These are phyloP conservation scores for Zymoseptoria tritici DNA, from an alignment of 2,329 filamentous ascomycete genomes.

Conservation along the genomic window DNA sequence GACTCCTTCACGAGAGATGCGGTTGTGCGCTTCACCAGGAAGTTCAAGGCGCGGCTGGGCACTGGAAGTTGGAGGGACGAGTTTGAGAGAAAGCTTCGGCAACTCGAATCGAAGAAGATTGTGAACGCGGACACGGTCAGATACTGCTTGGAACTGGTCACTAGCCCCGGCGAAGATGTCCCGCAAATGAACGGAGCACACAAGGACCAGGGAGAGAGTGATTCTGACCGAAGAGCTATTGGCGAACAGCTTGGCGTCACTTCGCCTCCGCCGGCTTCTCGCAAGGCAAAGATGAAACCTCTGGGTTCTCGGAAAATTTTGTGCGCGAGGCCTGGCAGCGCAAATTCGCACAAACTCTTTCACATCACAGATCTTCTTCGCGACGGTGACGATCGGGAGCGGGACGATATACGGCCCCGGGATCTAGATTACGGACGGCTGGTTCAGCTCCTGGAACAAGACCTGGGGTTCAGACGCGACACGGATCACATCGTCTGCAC, in stretches of 20 bases:
- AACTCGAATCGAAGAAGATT: slow-evolving; percentile 18
- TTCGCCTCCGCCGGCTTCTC: neutral
- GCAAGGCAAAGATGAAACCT: neutral
- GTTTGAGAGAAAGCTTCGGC: slow-evolving; percentile 29
- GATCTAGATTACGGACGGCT: slow-evolving; percentile 12
- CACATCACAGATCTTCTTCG: slow-evolving; percentile 4
- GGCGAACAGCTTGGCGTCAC: slow-evolving; percentile 4
- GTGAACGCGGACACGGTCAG: slow-evolving; percentile 6
- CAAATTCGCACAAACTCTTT: neutral
- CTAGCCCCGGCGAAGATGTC: neutral
- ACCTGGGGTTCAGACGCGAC: slow-evolving; percentile 3
- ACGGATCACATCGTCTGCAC: slow-evolving; percentile 11
- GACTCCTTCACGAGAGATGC: slow-evolving; percentile 31
- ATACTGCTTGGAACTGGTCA: slow-evolving; percentile 12
- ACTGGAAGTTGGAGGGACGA: slow-evolving; percentile 19
- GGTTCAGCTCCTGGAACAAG: slow-evolving; percentile 3
- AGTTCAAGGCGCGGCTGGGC: slow-evolving; percentile 19
- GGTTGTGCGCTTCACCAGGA: slow-evolving; percentile 34
- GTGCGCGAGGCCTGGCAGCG: slow-evolving; percentile 2
- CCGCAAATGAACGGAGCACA: neutral
- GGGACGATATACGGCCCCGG: slow-evolving; percentile 6
- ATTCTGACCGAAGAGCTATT: neutral
- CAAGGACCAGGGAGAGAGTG: neutral
- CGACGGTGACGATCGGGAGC: slow-evolving; percentile 3
- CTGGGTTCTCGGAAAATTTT: slow-evolving; percentile 9